phyloP scores from a whole-genome alignment of 768 basidiomycete species.

The Zangia roseola region DNA sequence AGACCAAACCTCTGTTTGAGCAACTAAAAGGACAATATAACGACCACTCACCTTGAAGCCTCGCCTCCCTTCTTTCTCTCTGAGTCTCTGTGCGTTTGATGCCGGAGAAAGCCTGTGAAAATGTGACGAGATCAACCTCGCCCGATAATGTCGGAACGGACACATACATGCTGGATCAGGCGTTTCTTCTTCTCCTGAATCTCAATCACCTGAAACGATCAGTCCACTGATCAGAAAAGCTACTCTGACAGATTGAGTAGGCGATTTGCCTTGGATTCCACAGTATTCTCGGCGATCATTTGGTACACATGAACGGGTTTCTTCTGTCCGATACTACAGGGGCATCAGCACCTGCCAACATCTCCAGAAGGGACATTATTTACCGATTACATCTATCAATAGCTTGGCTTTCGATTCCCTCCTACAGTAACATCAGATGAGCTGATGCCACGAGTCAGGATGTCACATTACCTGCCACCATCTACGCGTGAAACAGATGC shows the following conservation, averaged over 20 bases:
- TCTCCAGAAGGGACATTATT: conserved; percentile 4
- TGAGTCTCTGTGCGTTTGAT: conserved; percentile 73
- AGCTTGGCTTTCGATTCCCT: conserved; percentile 83
- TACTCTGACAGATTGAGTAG: background rate
- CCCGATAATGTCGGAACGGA: background rate
- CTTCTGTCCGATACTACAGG: conserved; percentile 68
- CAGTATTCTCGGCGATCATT: conserved; percentile 84
- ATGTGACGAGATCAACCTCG: background rate
- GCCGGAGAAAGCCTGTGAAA: conserved; percentile 76
- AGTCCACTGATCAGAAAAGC: background rate
- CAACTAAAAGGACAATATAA: background rate
- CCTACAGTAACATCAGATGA: conserved; percentile 36
- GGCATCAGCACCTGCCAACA: conserved; percentile 3
- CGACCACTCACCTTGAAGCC: conserved; percentile 62
- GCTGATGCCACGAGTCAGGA: background rate
- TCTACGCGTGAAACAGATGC: conserved; percentile 32
- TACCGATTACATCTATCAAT: conserved; percentile 77
- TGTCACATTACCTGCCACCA: conserved; percentile 65
- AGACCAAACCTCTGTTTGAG: background rate
- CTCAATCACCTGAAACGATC: conserved; percentile 57
- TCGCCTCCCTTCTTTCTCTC: conserved; percentile 75
- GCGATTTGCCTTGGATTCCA: conserved; percentile 74
- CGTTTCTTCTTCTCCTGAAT: conserved; percentile 86
- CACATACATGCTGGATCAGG: conserved; percentile 67
- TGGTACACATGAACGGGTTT: conserved; percentile 87